phyloP scores from a whole-genome alignment of 2,329 filamentous ascomycete species.

The Xylaria sp. region DNA sequence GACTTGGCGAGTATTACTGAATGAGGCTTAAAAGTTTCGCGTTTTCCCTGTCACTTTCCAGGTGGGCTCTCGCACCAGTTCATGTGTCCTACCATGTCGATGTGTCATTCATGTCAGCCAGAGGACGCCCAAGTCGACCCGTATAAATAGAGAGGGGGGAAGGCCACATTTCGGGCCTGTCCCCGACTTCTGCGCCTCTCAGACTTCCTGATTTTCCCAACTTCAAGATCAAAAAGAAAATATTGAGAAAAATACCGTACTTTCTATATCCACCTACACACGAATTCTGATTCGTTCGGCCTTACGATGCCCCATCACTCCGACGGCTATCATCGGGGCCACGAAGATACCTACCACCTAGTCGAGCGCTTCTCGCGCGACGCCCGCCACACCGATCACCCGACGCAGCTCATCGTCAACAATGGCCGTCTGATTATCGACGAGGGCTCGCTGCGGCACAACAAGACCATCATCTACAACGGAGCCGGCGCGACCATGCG shows the following conservation, averaged over 20 bases:
- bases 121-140: neutral
- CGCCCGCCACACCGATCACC: constrained; percentile 18
- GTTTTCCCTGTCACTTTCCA: too few species aligned
- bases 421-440: constrained; percentile 31
- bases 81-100: constrained; percentile 1
- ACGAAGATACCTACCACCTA: constrained; percentile 20
- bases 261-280: neutral
- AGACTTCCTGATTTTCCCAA: neutral
- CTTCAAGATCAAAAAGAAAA: neutral
- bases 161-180: neutral
- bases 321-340: constrained; percentile 3
- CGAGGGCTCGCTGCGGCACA: constrained; percentile 22
- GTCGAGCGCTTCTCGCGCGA: constrained; percentile 22
- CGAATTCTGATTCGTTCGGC: neutral
- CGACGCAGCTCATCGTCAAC: constrained; percentile 34
- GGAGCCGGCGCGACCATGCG: constrained; percentile 29
- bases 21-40: too few species aligned
- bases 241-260: neutral
- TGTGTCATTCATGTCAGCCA: constrained; percentile 1
- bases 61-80: constrained; percentile 1
- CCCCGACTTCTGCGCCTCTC: neutral
- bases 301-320: constrained; percentile 23
- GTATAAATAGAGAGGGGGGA: constrained; percentile 8
- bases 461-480: constrained; percentile 36
- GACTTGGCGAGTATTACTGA: neutral